phyloP scores from a whole-genome alignment of 2,329 filamentous ascomycete species.

The Phialemonium atrogriseum region DNA sequence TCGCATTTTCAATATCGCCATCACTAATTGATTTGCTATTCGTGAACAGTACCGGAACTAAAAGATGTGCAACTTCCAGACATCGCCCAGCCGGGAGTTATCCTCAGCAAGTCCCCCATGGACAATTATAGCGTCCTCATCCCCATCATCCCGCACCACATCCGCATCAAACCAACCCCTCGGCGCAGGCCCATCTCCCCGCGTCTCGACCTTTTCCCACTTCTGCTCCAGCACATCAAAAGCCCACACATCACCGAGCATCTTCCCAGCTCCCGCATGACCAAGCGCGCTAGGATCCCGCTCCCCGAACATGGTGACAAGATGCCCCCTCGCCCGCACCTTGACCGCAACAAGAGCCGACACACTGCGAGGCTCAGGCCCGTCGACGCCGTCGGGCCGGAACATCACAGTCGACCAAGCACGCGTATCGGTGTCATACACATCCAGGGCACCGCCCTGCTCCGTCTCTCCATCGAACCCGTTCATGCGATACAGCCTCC shows the following conservation, averaged over 20 bases:
- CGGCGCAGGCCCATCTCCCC: conserved; percentile 17
- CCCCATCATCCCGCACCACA: conserved; percentile 9
- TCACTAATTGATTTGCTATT: too few relatives aligned
- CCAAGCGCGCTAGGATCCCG: conserved; percentile 26
- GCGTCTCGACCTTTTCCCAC: conserved; percentile 19
- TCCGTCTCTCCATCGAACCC: conserved; percentile 56
- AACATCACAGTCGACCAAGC: conserved; percentile 18
- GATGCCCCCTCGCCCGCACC: conserved; percentile 12
- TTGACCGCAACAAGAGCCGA: conserved; percentile 16
- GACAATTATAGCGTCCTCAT: conserved; percentile 20
- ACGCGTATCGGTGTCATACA: conserved; percentile 25
- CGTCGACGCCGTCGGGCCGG: conserved; percentile 16
- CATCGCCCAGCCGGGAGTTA: conserved; percentile 28
- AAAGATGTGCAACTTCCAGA: conserved; percentile 28
- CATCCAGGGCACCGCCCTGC: conserved; percentile 48
- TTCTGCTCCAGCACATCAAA: conserved; percentile 23
- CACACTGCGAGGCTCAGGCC: conserved; percentile 24
- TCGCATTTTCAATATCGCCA: too few relatives aligned
- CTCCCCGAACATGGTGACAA: conserved; percentile 32
- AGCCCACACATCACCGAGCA: conserved; percentile 30
- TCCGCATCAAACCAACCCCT: conserved; percentile 33
- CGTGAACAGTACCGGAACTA: too few relatives aligned
- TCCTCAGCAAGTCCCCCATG: conserved; percentile 29
- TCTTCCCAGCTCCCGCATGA: conserved; percentile 30
- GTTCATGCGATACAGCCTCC: conserved; percentile 49